Evolutionary conservation across 495 filamentous ascomycete genomes (phyloP).

Genomic region (Hamigera avellanea): DNA sequence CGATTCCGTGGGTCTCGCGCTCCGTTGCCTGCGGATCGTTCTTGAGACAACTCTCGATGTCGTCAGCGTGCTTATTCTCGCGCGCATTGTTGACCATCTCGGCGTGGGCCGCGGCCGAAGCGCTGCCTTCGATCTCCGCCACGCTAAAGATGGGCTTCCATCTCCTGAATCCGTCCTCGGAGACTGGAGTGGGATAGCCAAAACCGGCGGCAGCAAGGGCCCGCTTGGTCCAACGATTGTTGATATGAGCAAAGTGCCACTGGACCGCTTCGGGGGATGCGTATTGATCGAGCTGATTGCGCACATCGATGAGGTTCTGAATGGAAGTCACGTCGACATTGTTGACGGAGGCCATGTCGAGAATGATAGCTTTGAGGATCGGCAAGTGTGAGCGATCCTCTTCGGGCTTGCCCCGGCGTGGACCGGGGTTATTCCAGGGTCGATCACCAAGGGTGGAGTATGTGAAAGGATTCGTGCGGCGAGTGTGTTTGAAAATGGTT

Average conservation of each 20-base stretch:
- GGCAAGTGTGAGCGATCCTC: slow-evolving; percentile 47
- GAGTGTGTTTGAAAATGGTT: slow-evolving; percentile 64
- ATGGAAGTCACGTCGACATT: slow-evolving; percentile 92
- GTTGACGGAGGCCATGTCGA: slow-evolving; percentile 93
- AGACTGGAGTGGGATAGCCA: slow-evolving; percentile 66
- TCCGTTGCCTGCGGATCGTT: slow-evolving; percentile 13
- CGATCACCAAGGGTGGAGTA: slow-evolving; percentile 66
- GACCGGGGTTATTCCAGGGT: slow-evolving; percentile 93
- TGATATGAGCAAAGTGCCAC: slow-evolving; percentile 93
- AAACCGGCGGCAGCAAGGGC: slow-evolving; percentile 88
- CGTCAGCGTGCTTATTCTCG: slow-evolving; percentile 18
- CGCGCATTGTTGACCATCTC: slow-evolving; percentile 49
- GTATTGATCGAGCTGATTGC: slow-evolving; percentile 92
- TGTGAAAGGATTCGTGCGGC: slow-evolving; percentile 57
- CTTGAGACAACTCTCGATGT: slow-evolving; percentile 31
- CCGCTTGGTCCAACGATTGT: slow-evolving; percentile 95
- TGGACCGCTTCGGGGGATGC: slow-evolving; percentile 74
- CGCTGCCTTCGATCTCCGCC: slow-evolving; percentile 67
- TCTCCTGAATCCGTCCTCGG: slow-evolving; percentile 43
- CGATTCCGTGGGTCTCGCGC: slow-evolving; percentile 18
- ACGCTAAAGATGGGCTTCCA: slow-evolving; percentile 98
- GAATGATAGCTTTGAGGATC: slow-evolving; percentile 80
- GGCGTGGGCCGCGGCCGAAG: slow-evolving; percentile 54
- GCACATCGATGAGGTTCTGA: slow-evolving; percentile 92
- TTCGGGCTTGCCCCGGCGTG: slow-evolving; percentile 43